These are phyloP conservation scores for Phyllostachys edulis DNA, from an alignment of 176 grass and related monocot genomes.

Conservation along the genomic window DNA sequence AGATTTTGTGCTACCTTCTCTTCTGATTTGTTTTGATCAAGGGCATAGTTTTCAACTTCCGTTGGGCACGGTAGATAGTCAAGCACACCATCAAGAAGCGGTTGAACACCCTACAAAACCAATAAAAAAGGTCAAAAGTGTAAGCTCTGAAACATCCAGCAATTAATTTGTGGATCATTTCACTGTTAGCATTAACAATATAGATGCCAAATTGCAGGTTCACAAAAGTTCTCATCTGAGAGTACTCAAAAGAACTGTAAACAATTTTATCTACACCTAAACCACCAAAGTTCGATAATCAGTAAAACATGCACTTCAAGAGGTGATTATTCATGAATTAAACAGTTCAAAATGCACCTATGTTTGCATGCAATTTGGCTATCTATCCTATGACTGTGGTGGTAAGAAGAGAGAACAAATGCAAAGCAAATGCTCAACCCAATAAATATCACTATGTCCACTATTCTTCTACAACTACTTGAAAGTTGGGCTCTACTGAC, in stretches of 20 bases:
- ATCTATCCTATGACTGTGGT: neutral
- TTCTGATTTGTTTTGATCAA: slow-evolving; percentile 94
- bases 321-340: neutral
- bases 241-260: neutral
- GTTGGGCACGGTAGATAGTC: slow-evolving; percentile 83
- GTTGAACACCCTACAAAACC: slow-evolving; percentile 83
- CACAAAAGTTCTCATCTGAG: slow-evolving; percentile 1
- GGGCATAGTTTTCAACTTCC: slow-evolving; percentile 87
- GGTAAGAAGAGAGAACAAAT: neutral
- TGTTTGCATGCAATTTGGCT: neutral
- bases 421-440: neutral
- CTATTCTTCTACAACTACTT: neutral
- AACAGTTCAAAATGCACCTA: slow-evolving; percentile 5
- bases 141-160: neutral
- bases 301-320: neutral
- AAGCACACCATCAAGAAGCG: slow-evolving; percentile 89
- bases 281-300: slow-evolving; percentile 3
- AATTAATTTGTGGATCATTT: slow-evolving; percentile 10
- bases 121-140: slow-evolving; percentile 30
- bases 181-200: slow-evolving; percentile 23
- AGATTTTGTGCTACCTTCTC: slow-evolving; percentile 65
- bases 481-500: neutral
- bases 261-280: slow-evolving; percentile 10
- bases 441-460: neutral
- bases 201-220: slow-evolving; percentile 5